These are phyloP conservation scores for Suillus bovinus DNA, from an alignment of 768 basidiomycete genomes.

Conservation along the genomic window DNA sequence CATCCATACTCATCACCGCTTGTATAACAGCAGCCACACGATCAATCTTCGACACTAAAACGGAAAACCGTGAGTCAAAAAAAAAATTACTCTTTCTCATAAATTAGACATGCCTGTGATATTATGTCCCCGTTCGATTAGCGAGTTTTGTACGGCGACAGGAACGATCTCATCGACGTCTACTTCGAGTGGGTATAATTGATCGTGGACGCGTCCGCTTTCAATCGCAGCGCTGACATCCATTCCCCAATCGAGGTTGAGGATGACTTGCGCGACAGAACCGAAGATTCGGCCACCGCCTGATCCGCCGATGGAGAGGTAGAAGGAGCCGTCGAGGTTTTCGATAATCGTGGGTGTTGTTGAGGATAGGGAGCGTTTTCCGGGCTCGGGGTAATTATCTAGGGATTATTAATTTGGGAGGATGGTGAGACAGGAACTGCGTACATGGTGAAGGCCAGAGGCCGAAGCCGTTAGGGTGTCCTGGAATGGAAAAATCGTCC, in stretches of 20 bases:
- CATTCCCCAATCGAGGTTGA: conserved; percentile 78
- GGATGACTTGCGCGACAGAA: conserved; percentile 73
- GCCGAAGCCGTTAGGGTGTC: conserved; percentile 80
- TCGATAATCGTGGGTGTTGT: conserved; percentile 82
- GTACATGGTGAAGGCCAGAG: conserved; percentile 79
- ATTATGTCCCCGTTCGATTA: conserved; percentile 69
- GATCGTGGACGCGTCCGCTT: conserved; percentile 80
- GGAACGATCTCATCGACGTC: conserved; percentile 66
- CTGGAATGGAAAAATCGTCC: conserved; percentile 93
- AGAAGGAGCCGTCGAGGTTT: conserved; percentile 68
- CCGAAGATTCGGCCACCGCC: conserved; percentile 88
- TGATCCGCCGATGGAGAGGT: conserved; percentile 76
- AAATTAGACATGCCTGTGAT: conserved; percentile 58
- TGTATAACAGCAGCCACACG: conserved; percentile 80
- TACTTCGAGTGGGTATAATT: conserved; percentile 69
- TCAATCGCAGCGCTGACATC: conserved; percentile 84
- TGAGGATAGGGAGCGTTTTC: conserved; percentile 90
- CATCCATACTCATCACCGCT: conserved; percentile 52
- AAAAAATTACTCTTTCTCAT: background rate
- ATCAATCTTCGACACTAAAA: conserved; percentile 61
- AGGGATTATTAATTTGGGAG: conserved; percentile 8
- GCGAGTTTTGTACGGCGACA: conserved; percentile 49
- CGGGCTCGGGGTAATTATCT: conserved; percentile 89
- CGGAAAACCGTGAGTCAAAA: conserved; percentile 9
- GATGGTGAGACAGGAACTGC: conserved; percentile 17